Evolutionary conservation across 257 asterid species (phyloP), one percentile per base, ranked within the genome.

Genomic region (Nemophila menziesii): DNA sequence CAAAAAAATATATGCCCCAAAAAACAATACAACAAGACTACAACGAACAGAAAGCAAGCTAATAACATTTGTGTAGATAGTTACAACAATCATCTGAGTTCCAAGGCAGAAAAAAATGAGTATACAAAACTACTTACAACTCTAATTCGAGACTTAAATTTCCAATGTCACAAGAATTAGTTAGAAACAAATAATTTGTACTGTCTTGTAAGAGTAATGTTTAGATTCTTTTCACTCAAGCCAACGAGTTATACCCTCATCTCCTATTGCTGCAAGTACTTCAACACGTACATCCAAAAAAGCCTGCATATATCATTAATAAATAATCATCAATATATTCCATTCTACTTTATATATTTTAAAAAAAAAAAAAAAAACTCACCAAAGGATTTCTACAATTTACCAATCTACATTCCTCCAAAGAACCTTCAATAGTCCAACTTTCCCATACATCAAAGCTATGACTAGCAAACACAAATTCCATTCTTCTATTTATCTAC

Each of bases 401-500:
- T 50, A 90, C 92, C 37, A 90, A 82, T 70, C 94, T 73, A 56
- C 99, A 90, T 61, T 90, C 92, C 42, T 82, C 89, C 66, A 77
- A 60, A 55, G 83, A 63, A 50, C 99, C 99, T 72, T 90, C 96
- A 58, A 77, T 49, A 18, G 80, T 85, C 99, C 99, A 90, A 57
- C 92, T 82, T 62, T 90, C 99, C 99, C 96, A 85, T 44, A 86
- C 95, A 55, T 90, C 99, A 55, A 90, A 90, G 68, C 92, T 86
- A 56, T 85, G 94, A 62, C 96, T 90, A 22, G 96, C 96, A 39
- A 90, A 85, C 49, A 86, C 94, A 58, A 82, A 77, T 66, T 90
- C 99, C 96, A 78, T 90, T 75, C 96, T 82, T 69, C 99, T 79
- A 72, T 90, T 90, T 62, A 86, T 86, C 99, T 90, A 92, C 62